Evolutionary conservation across 2,329 filamentous ascomycete species (phyloP).

Genomic region (Domatiomyces globalis): DNA sequence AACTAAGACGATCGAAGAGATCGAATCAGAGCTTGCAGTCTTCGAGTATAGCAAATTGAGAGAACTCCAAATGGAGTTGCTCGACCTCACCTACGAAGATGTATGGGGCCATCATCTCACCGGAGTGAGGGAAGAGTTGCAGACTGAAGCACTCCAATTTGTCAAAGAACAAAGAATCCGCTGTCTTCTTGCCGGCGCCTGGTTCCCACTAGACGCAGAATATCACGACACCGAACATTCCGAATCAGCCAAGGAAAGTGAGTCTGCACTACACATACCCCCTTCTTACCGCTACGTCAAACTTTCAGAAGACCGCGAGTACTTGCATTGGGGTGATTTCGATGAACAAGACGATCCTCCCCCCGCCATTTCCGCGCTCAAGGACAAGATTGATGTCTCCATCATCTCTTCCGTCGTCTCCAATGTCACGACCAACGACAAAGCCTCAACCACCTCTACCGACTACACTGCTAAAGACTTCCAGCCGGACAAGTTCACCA

Average conservation of each 20-base stretch:
- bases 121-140: conserved; percentile 81
- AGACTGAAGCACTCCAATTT: conserved; percentile 83
- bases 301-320: conserved; percentile 80
- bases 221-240: conserved; percentile 28
- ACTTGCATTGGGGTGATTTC: conserved; percentile 82
- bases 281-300: conserved; percentile 68
- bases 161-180: conserved; percentile 93
- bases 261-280: conserved; percentile 24
- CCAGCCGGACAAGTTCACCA: conserved; percentile 31
- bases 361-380: conserved; percentile 30
- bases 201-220: conserved; percentile 54
- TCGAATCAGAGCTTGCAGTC: conserved; percentile 77
- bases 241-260: conserved; percentile 29
- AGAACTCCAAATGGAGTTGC: conserved; percentile 80
- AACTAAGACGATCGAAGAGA: conserved; percentile 68
- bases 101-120: conserved; percentile 82
- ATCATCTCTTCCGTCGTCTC: conserved; percentile 86
- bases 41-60: conserved; percentile 68
- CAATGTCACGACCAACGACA: conserved; percentile 55
- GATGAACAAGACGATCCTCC: conserved; percentile 47
- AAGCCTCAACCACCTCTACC: conserved; percentile 8
- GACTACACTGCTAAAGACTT: conserved; percentile 17
- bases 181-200: conserved; percentile 74
- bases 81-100: conserved; percentile 84
- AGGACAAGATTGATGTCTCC: conserved; percentile 54